Base-by-base conservation (phyloP, 495 filamentous ascomycete species). In the Immersiella caudata region DNA sequence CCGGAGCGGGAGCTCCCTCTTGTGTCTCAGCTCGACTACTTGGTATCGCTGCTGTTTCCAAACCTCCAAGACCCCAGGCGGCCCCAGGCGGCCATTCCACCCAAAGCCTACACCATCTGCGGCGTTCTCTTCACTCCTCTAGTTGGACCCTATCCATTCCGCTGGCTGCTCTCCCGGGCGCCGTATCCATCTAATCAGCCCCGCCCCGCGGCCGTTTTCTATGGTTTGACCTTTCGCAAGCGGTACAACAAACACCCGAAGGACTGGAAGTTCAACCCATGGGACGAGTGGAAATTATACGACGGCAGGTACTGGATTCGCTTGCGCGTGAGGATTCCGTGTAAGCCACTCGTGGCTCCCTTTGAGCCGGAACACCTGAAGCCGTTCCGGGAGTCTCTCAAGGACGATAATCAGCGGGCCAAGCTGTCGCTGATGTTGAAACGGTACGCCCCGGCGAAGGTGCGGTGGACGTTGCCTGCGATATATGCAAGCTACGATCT, bases 291-390 rank as follows among this genome's bases (percentile, higher is more conserved):
- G 84, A 69, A 69, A 2, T 79, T 95, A 0, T 97, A 88, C 85
- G 94, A 98, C 74, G 85, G 89, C 11, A 85, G 94, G 9, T 97
- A 85, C 79, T 98, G 94, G 94, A 78, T 96, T 40, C 85, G 88
- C 4, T 50, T 93, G 12, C 68, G 73, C 18, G 80, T 83, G 67
- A 74, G 71, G 18, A 68, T 82, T 0, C 71, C 74, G 1, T 70
- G 69, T 64, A 61, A 71, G 2, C 25, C 89, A 0, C 55, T 78
- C 12, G 65, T 91, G 22, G 81, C 82, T 6, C 86, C 88, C 1
- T 83, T 89, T 65, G 74, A 81, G 24, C 49, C 51, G 16, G 73
- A 78, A 1, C 84, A 89, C 74, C 75, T 85, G 9, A 79, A 81
- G 51, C 25, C 70, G 2, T 83, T 87, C 65, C 78, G 78, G 18